phyloP scores from a whole-genome alignment of 805 yeast genomes.

The Candida ovalis region DNA sequence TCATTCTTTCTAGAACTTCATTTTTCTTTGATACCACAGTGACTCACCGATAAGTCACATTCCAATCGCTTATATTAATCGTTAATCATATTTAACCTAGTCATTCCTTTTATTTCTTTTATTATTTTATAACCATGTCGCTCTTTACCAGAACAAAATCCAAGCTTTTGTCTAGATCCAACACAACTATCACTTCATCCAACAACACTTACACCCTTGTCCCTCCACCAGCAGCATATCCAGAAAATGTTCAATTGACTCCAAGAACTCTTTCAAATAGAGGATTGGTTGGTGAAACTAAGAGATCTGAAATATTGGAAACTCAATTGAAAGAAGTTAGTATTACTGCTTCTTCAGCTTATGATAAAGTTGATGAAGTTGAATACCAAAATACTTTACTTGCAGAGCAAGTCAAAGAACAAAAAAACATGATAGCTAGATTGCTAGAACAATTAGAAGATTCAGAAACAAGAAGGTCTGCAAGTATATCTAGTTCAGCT shows the following conservation, averaged over 20 bases:
- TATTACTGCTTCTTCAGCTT: slow-evolving; percentile 24
- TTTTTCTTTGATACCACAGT: neutral
- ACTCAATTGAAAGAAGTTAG: slow-evolving; percentile 23
- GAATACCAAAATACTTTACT: slow-evolving; percentile 20
- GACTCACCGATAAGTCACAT: neutral
- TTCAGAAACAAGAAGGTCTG: neutral
- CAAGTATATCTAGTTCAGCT: neutral
- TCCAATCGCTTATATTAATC: neutral
- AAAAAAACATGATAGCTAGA: slow-evolving; percentile 22
- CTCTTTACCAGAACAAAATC: slow-evolving; percentile 6
- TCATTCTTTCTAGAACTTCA: neutral
- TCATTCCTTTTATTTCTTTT: neutral
- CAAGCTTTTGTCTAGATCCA: neutral
- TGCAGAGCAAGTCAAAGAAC: slow-evolving; percentile 25
- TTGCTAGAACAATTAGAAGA: slow-evolving; percentile 22
- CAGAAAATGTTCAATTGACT: slow-evolving; percentile 4
- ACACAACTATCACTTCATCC: too few species aligned
- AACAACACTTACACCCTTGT: neutral
- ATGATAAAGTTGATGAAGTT: slow-evolving; percentile 26
- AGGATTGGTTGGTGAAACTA: slow-evolving; percentile 22
- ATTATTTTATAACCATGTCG: neutral
- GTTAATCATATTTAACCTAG: neutral
- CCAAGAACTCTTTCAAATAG: slow-evolving; percentile 19
- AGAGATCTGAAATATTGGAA: slow-evolving; percentile 19
- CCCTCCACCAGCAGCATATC: neutral